These are phyloP conservation scores for Hyaloscypha bicolor DNA, from an alignment of 495 filamentous ascomycete species.

Conservation along the genomic window DNA sequence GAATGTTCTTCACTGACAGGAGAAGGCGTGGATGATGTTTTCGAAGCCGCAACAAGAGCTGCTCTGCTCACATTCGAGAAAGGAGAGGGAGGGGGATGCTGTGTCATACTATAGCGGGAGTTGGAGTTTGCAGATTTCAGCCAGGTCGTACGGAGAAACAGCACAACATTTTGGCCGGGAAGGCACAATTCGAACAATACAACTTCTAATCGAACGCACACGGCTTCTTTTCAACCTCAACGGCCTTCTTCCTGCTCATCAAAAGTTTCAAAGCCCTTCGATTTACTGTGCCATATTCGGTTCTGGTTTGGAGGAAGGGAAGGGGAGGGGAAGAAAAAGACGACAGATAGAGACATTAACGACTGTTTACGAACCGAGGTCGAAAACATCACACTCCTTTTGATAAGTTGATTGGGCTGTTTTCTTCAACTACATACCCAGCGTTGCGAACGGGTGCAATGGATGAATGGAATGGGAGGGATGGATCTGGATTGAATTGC, in stretches of 20 bases:
- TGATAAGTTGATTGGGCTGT: not conserved
- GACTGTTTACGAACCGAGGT: not conserved
- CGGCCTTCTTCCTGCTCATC: not conserved
- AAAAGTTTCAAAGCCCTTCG: not conserved
- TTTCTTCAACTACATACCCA: conserved; percentile 1
- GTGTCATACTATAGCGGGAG: conserved; percentile 74
- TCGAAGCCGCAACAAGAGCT: conserved; percentile 96
- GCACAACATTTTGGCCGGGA: not conserved
- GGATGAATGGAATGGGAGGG: not conserved
- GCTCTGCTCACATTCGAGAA: conserved; percentile 91
- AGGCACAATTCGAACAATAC: conserved; percentile 15
- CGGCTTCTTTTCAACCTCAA: not conserved
- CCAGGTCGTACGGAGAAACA: not conserved
- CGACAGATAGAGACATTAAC: conserved; percentile 6
- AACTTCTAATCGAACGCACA: conserved; percentile 19
- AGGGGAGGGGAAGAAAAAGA: not conserved
- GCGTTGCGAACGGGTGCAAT: not conserved
- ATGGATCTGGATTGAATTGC: not conserved
- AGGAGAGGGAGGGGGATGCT: conserved; percentile 80
- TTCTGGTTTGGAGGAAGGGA: not conserved
- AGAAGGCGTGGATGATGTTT: conserved; percentile 98
- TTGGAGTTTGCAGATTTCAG: conserved; percentile 13
- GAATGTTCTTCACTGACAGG: conserved; percentile 97
- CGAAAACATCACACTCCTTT: not conserved
- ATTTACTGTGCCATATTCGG: conserved; percentile 9